Base-by-base conservation (phyloP, 257 asterid genomes). In the Haberlea rhodopensis region DNA sequence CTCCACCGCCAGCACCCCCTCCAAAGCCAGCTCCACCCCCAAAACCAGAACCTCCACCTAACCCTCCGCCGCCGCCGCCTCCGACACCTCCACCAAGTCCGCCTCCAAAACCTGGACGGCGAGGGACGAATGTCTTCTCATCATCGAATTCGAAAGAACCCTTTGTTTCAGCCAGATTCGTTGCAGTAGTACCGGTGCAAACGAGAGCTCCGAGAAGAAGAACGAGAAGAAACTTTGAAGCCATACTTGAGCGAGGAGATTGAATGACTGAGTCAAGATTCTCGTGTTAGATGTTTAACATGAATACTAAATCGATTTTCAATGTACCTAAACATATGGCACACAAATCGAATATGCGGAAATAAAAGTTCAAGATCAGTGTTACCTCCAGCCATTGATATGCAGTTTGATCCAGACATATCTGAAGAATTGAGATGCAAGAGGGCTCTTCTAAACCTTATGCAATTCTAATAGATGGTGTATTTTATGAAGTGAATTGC, bases 1-100 rank as follows among this genome's bases (percentile, higher is more conserved):
- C 69, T 2, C 71, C 71, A 15, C 29, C 6, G 1, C 72, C 76
- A 15, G 52, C 52, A 0, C 71, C 75, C 2, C 49, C 63, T 6
- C 75, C 69, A 3, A 27, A 6, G 6, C 37, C 65, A 2, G 27
- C 52, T 8, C 65, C 66, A 19, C 76, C 72, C 4, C 78, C 78
- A 46, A 67, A 49, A 5, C 76, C 76, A n/a, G 69, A 53, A 19
- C 77, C 73, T 25, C 77, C 77, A 26, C 77, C 77, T 5, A 60
- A 34, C 16, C 65, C 65, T 25, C 57, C 27, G n/a, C 49, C 80
- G 3, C 75, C 68, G 8, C 67, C 74, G 1, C 24, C 74, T 19
- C 73, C 73, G 3, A 27, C 73, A 1, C 73, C 73, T 5, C 60
- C 67, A 10, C 72, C 72, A 2, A 45, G 43, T 0, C 72, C 72